Base-by-base conservation (phyloP, 1,284 basidiomycete genomes). In the Cryptococcus wingfieldii region DNA sequence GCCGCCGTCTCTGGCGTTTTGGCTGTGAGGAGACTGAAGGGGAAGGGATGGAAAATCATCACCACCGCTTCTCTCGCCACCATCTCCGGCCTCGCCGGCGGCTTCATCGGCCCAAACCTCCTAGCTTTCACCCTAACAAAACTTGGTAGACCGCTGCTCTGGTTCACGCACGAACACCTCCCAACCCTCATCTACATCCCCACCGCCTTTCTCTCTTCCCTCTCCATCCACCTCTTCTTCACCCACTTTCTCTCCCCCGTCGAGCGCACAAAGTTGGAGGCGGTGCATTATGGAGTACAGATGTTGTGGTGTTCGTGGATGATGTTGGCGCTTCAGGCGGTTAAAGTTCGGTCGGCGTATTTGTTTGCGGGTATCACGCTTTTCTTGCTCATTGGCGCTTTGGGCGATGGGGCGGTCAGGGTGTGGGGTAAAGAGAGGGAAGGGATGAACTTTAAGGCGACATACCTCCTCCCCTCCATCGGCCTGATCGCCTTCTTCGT, bases 141-240 rank as follows among this genome's bases (percentile, higher is more conserved):
- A 0, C 71, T 91, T n/a, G 81, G 83, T 10, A 86, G 84, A 71
- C 81, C 64, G 7, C 63, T 71, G 55, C 58, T 66, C 14, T 77
- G 76, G 75, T 94, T 89, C 77, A 80, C 82, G 12, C 82, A 82
- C 56, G 90, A 92, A 63, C 82, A 84, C 60, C 82, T 86, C 4
- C 84, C 86, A 9, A 65, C 94, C 5, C 67, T 83, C 12, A 76
- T 96, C n/a, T 97, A 91, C 69, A 87, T 81, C 2, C 89, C 91
- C 27, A 82, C 89, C 0, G 84, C 84, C 0, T 67, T 89, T 9
- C 58, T 77, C 7, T 79, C 86, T 49, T 51, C 63, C 44, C 58
- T 74, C 46, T 46, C 59, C 7, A 58, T 53, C 14, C 61, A 76
- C 55, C 64, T 67, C 46, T 38, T 56, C 39, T 59, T 78, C 14